Percentiles rank a stretch among this genome's conserved stretches.
Conservation (phyloP, 768 basidiomycete genomes). For the Suillus brevipes region DNA sequence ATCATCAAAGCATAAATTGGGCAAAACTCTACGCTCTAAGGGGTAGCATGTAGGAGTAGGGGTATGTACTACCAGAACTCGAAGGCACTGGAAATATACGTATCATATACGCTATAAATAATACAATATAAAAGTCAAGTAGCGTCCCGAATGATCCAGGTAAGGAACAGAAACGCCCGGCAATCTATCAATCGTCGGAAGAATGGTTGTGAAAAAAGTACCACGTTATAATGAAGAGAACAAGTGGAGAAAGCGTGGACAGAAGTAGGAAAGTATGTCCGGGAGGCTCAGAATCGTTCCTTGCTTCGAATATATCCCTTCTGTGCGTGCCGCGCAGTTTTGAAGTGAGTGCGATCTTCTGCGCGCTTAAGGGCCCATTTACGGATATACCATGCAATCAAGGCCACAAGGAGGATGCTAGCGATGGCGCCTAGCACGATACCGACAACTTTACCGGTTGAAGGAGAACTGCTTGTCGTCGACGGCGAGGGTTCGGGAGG, state of each 20-base stretch:
- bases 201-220: neutral
- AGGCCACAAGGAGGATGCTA: conserved; percentile 44
- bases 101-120: neutral
- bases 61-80: neutral
- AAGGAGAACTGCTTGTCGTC: conserved; percentile 21
- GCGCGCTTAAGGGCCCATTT: conserved; percentile 44
- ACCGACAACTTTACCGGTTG: conserved; percentile 42
- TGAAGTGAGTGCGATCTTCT: conserved; percentile 23
- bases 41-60: neutral
- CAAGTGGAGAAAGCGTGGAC: neutral
- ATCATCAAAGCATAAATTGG: neutral
- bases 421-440: conserved; percentile 53
- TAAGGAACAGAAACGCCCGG: neutral
- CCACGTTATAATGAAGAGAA: neutral
- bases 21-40: neutral
- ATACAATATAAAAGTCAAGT: neutral
- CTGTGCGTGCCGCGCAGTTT: conserved; percentile 17
- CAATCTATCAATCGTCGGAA: neutral
- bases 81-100: neutral
- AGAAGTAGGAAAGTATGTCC: neutral
- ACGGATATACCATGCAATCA: conserved; percentile 48
- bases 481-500: conserved; percentile 17
- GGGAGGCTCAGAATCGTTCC: conserved; percentile 1
- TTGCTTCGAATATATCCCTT: conserved; percentile 21
- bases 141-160: neutral